Percentiles rank a stretch among this genome's conserved stretches.
These are phyloP conservation scores for Ciborinia camelliae DNA, from an alignment of 2,329 filamentous ascomycete genomes.

Conservation along the genomic window DNA sequence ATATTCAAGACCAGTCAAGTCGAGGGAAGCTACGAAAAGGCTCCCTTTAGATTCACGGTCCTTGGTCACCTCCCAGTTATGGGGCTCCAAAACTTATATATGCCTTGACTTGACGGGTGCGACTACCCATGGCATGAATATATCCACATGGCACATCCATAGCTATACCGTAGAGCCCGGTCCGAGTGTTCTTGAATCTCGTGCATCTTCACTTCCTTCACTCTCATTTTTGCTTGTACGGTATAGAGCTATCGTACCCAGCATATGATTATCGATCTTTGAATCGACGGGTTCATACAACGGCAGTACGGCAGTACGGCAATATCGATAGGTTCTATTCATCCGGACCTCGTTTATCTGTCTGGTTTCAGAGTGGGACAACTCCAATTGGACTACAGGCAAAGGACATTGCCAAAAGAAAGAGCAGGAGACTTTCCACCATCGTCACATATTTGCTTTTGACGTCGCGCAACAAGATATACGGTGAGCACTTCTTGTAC, in stretches of 20 bases:
- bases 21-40: neutral
- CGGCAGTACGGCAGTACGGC: neutral
- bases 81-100: slow-evolving; percentile 2
- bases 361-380: slow-evolving; percentile 19
- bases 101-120: slow-evolving; percentile 9
- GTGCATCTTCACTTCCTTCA: slow-evolving; percentile 10
- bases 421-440: slow-evolving; percentile 3
- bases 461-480: slow-evolving; percentile 12
- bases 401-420: neutral
- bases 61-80: neutral
- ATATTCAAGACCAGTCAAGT: neutral
- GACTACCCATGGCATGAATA: slow-evolving; percentile 2
- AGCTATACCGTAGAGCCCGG: neutral
- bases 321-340: slow-evolving; percentile 11
- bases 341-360: slow-evolving; percentile 6
- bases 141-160: neutral
- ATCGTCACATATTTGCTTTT: slow-evolving; percentile 16
- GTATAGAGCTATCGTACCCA: neutral
- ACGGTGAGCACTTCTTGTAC: slow-evolving; percentile 18
- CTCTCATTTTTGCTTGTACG: slow-evolving; percentile 9
- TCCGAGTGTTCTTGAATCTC: slow-evolving; percentile 20
- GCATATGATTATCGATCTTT: neutral
- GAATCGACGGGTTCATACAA: neutral
- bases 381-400: slow-evolving; percentile 14
- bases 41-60: neutral